Conservation (phyloP, 257 asterid genomes). For the Solanum sejunctum region DNA sequence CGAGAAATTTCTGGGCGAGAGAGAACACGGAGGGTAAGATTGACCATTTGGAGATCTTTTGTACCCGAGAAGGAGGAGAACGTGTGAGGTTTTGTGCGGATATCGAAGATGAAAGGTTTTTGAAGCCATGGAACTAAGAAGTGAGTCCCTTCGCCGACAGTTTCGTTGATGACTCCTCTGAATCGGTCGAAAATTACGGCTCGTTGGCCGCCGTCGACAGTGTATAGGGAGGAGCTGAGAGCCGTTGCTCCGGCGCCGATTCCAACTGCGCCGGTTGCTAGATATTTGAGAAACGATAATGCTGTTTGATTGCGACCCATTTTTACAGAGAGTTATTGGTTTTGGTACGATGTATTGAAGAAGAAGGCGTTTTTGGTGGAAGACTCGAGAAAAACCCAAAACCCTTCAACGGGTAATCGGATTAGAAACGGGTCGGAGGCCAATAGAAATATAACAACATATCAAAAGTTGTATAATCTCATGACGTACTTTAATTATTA, state of each 20-base stretch:
- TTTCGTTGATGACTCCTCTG: constrained; percentile 62
- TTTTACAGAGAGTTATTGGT: neutral
- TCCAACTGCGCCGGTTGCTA: constrained; percentile 63
- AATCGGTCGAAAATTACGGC: constrained; percentile 89
- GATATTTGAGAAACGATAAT: constrained; percentile 28
- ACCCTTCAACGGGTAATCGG: neutral
- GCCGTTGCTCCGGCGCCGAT: constrained; percentile 49
- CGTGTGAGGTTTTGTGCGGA: constrained; percentile 82
- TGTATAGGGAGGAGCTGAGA: constrained; percentile 59
- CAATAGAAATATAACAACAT: too few relatives aligned
- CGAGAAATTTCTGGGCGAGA: constrained; percentile 67
- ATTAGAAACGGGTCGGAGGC: neutral
- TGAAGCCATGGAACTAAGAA: constrained; percentile 85
- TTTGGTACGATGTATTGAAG: neutral
- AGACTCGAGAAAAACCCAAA: neutral
- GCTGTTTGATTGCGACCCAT: constrained; percentile 64
- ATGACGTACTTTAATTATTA: too few relatives aligned
- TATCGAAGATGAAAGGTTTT: constrained; percentile 74
- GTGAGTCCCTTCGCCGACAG: constrained; percentile 86
- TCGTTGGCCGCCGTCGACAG: constrained; percentile 94
- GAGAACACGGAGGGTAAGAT: constrained; percentile 84
- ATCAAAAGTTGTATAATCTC: too few relatives aligned
- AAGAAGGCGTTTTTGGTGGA: neutral
- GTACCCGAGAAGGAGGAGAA: constrained; percentile 76
- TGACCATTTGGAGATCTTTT: constrained; percentile 94